A percentile compares a stretch with the other conserved stretches of the same genome.
Conservation (phyloP, 108 stramenopile species). For the Pseudonitzschia multistriata region DNA sequence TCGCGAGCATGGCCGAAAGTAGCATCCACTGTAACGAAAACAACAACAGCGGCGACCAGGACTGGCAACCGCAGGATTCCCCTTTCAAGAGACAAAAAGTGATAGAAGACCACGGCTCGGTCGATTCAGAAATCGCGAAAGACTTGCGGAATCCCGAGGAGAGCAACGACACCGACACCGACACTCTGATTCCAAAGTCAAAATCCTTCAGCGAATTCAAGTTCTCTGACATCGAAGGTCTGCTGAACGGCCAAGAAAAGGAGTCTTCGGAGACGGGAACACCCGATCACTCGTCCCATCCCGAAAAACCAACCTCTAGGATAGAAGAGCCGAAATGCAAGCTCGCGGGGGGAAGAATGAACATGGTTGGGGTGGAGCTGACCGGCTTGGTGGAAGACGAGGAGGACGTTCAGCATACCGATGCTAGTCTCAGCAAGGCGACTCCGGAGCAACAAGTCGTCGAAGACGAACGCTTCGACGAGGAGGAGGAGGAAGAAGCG, state of each 20-base stretch:
- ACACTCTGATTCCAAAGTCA: not conserved
- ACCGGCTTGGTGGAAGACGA: constrained; percentile 18
- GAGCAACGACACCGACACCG: not conserved
- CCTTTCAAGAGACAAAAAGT: constrained; percentile 9
- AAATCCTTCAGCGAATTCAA: constrained; percentile 32
- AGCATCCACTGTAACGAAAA: not conserved
- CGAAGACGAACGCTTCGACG: constrained; percentile 13
- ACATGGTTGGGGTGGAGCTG: constrained; percentile 13
- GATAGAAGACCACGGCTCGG: not conserved
- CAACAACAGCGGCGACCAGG: not conserved
- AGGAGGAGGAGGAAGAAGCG: not conserved
- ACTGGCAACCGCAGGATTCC: not conserved
- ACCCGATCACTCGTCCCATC: not conserved
- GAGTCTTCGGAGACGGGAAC: not conserved
- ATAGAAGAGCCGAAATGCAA: constrained; percentile 34
- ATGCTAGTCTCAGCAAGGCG: not conserved
- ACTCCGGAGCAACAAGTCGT: not conserved
- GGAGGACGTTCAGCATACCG: constrained; percentile 4
- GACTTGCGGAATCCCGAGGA: not conserved
- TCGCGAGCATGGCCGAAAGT: not conserved
- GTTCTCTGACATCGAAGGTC: constrained; percentile 33
- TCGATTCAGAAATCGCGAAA: not conserved
- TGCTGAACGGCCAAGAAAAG: constrained; percentile 19
- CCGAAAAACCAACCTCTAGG: not conserved
- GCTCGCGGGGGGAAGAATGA: constrained; percentile 54